These are phyloP conservation scores for Paramecium octaurelia DNA, from an alignment of 73 alveolate species.

Conservation along the genomic window DNA sequence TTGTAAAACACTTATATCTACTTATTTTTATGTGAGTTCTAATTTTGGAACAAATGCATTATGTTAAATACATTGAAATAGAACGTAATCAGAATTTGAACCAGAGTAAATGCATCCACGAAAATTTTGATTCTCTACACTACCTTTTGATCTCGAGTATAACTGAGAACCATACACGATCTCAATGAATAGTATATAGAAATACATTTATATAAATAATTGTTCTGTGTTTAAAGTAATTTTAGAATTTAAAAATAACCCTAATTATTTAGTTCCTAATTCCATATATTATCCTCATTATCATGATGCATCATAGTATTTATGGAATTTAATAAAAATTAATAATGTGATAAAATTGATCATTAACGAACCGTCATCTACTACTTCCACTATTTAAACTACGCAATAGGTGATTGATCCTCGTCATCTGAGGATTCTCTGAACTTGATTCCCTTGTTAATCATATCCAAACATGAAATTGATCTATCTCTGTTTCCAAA, in stretches of 20 bases:
- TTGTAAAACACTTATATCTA: neutral
- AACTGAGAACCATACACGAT: neutral
- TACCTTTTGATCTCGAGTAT: neutral
- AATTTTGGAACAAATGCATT: neutral
- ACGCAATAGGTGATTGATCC: neutral
- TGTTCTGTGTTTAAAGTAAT: neutral
- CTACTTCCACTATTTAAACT: slow-evolving; percentile 5
- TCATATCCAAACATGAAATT: slow-evolving; percentile 17
- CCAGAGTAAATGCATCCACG: neutral
- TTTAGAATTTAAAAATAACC: neutral
- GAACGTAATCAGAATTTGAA: neutral
- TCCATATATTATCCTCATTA: neutral
- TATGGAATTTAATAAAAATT: neutral
- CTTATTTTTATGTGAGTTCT: neutral
- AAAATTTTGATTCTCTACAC: neutral
- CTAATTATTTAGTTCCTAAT: neutral
- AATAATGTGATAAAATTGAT: neutral
- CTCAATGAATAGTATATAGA: neutral
- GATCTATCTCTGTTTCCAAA: slow-evolving; percentile 33
- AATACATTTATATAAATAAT: neutral
- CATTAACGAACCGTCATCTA: slow-evolving; percentile 39
- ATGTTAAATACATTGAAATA: neutral
- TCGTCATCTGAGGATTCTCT: slow-evolving; percentile 11
- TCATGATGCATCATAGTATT: neutral
- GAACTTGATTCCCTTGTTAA: neutral